phyloP scores from a whole-genome alignment of 163 green algal genomes.

The Smithsoniella earleae region DNA sequence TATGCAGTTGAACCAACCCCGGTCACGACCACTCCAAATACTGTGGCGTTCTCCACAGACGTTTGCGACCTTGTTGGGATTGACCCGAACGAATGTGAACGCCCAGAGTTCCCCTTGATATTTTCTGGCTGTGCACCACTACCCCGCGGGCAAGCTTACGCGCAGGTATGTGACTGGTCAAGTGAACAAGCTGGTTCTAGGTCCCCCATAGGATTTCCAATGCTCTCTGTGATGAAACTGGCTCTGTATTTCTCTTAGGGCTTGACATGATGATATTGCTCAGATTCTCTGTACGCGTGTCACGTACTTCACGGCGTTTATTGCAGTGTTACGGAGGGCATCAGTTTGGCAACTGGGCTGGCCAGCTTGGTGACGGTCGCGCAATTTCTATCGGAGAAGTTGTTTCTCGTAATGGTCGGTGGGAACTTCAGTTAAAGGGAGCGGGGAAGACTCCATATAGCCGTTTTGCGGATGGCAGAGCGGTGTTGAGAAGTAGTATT shows the following conservation, averaged over 20 bases:
- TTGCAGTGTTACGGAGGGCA: slow-evolving; percentile 36
- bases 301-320: neutral
- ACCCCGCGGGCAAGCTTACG: slow-evolving; percentile 36
- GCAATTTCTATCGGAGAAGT: slow-evolving; percentile 58
- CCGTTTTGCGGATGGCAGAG: slow-evolving; percentile 68
- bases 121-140: slow-evolving; percentile 60
- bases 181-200: no score
- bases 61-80: slow-evolving; percentile 52
- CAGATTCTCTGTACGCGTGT: neutral
- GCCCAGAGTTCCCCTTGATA: slow-evolving; percentile 66
- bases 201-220: no score
- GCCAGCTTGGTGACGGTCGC: slow-evolving; percentile 54
- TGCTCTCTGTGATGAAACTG: no score
- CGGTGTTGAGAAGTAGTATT: slow-evolving; percentile 75
- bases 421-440: slow-evolving; percentile 87
- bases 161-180: neutral
- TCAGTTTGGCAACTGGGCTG: slow-evolving; percentile 56
- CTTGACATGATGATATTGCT: neutral
- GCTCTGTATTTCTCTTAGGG: no score
- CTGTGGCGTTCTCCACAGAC: slow-evolving; percentile 40
- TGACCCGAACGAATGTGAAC: slow-evolving; percentile 49
- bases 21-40: slow-evolving; percentile 31
- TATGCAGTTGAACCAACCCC: slow-evolving; percentile 31
- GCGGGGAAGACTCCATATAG: slow-evolving; percentile 79
- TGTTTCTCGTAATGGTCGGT: slow-evolving; percentile 41